These are phyloP conservation scores for Colletotrichum orchidophilum DNA, from an alignment of 2,329 filamentous ascomycete species.

Conservation along the genomic window DNA sequence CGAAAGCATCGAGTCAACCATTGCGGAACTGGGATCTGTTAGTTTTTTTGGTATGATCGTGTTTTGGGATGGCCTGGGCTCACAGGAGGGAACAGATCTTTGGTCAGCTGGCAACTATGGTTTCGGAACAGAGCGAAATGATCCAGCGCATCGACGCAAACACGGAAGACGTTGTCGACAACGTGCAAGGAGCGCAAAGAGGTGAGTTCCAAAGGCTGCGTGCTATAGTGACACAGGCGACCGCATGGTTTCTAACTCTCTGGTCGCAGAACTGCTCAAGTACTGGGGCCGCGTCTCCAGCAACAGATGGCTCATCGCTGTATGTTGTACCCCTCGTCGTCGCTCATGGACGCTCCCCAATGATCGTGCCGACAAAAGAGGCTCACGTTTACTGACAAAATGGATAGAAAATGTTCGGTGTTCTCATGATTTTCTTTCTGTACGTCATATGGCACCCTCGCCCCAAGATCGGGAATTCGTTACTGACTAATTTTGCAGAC, in stretches of 20 bases:
- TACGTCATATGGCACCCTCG: constrained; percentile 47
- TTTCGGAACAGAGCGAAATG: constrained; percentile 96
- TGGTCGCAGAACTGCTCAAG: constrained; percentile 78
- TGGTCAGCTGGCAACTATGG: constrained; percentile 94
- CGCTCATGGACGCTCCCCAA: neutral
- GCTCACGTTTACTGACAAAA: constrained; percentile 7
- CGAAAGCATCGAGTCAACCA: constrained; percentile 95
- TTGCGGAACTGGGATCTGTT: constrained; percentile 80
- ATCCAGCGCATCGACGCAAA: constrained; percentile 97
- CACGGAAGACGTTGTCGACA: constrained; percentile 97
- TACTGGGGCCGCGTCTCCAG: constrained; percentile 96
- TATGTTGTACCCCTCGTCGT: constrained; percentile 5
- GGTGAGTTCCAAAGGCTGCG: constrained; percentile 7
- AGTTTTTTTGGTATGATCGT: constrained; percentile 35
- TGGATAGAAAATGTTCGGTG: constrained; percentile 73
- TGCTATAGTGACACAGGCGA: neutral
- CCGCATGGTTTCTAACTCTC: neutral
- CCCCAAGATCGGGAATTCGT: constrained; percentile 16
- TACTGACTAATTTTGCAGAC: constrained; percentile 44
- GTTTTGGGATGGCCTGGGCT: constrained; percentile 40
- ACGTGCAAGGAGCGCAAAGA: constrained; percentile 94
- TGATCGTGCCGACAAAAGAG: neutral
- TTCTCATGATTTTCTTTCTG: constrained; percentile 94
- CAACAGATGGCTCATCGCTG: constrained; percentile 91
- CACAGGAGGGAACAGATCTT: constrained; percentile 68